Base-by-base conservation (phyloP, 2,329 filamentous ascomycete species). In the Exophiala alcalophila region DNA sequence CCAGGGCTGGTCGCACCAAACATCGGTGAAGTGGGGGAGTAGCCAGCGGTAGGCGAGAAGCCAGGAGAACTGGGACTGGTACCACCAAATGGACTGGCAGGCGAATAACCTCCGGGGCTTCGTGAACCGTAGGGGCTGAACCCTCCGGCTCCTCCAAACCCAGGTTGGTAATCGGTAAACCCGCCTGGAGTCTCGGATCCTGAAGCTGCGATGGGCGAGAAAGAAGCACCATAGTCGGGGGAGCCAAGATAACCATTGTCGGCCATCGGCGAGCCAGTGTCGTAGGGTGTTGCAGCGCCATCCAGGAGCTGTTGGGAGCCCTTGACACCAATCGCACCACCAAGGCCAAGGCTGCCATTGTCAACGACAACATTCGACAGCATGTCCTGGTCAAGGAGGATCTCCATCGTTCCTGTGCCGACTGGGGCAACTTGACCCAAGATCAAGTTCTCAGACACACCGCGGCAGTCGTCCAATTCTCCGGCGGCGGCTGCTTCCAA, bases 371-470 rank as follows among this genome's bases (percentile, higher is more conserved):
- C 88, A 12, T 90, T 95, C 65, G 94, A 87, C 29, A 97, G 79
- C 87, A 98, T 94, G 67, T 86, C 86, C 53, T 89, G 89, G 62
- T 98, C 94, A 55, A 98, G 77, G 56, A 90, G 81, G 40, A 97
- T 82, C 53, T 98, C 89, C 59, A 98, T 91, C 66, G 95, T 89
- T 52, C 92, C 92, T 44, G 94, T 98, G 50, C 92, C 92, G 77
- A 95, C 91, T 20, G 94, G 92, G 4, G 94, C 92, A 69, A 97
- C 80, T 70, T 98, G 92, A 50, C 92, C 92, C 50, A 98, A 79
- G 80, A 98, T 98, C 62, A 98, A 84, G 70, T 98, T 98, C 70
- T 98, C 92, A 11, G 92, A 97, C 36, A 98, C 91, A 75, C 92
- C 92, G 48, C 89, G 86, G 71, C 94, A 98, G 67, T 98, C 92